Conservation (phyloP, 768 basidiomycete genomes). For the Tulasnella sp. region DNA sequence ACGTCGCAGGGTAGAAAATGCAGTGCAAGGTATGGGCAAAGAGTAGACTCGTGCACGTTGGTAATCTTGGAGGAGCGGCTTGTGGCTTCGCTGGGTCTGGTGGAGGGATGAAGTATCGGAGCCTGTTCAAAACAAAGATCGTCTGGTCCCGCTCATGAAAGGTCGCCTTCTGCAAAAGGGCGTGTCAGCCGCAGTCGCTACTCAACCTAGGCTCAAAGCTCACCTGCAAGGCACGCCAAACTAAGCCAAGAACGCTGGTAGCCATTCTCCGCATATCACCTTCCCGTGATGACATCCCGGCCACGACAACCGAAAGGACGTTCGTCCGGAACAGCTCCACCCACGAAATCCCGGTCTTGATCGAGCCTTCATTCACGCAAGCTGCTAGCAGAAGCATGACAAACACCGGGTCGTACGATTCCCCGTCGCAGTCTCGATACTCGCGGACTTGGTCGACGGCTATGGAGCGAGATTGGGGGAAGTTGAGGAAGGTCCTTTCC, state of each 20-base stretch:
- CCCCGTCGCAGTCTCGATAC: constrained; percentile 36
- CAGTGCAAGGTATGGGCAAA: constrained; percentile 76
- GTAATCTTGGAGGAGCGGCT: constrained; percentile 55
- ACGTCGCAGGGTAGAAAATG: constrained; percentile 82
- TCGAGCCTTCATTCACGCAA: constrained; percentile 53
- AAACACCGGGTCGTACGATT: constrained; percentile 78
- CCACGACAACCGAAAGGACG: constrained; percentile 65
- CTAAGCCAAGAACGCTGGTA: constrained; percentile 54
- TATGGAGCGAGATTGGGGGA: constrained; percentile 61
- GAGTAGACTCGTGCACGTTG: constrained; percentile 75
- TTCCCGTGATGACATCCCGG: constrained; percentile 66
- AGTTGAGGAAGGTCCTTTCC: constrained; percentile 66
- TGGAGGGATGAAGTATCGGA: constrained; percentile 55
- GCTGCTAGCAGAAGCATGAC: constrained; percentile 62
- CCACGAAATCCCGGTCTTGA: constrained; percentile 66
- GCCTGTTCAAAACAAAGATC: constrained; percentile 59
- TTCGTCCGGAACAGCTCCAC: constrained; percentile 83
- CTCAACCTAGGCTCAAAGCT: constrained; percentile 34
- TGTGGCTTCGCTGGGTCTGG: constrained; percentile 37
- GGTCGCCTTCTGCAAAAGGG: constrained; percentile 48
- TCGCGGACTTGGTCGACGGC: constrained; percentile 40
- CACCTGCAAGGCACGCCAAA: constrained; percentile 65
- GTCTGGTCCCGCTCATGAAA: constrained; percentile 78
- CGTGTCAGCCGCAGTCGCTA: neutral
- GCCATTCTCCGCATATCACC: constrained; percentile 57